These are phyloP conservation scores for Pestalotiopsis sp. DNA, from an alignment of 2,329 filamentous ascomycete genomes.

Conservation along the genomic window DNA sequence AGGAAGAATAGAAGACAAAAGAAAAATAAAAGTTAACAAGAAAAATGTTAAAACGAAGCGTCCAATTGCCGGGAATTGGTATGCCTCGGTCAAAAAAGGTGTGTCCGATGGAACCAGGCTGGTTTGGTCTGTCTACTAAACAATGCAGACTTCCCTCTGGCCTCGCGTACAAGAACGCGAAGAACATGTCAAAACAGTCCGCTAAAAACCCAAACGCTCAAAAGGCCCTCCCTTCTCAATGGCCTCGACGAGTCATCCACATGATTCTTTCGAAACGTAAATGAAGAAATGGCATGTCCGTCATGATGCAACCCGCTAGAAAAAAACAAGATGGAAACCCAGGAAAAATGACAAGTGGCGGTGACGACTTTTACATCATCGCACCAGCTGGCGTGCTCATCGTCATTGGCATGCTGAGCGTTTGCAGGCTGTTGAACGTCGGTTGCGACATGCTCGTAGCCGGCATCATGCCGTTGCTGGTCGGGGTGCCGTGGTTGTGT, in stretches of 20 bases:
- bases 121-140: neutral
- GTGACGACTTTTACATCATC: conserved; percentile 29
- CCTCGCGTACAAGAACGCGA: conserved; percentile 10
- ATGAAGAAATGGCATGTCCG: conserved; percentile 19
- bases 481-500: conserved; percentile 30
- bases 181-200: conserved; percentile 14
- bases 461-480: conserved; percentile 22
- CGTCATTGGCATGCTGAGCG: conserved; percentile 64
- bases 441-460: conserved; percentile 35
- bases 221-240: neutral
- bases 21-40: neutral
- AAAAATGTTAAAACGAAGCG: neutral
- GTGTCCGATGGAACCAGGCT: neutral
- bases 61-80: conserved; percentile 7
- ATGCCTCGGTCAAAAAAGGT: neutral
- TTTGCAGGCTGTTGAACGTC: conserved; percentile 58
- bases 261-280: conserved; percentile 15
- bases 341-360: conserved; percentile 14
- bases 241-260: conserved; percentile 9
- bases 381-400: conserved; percentile 54
- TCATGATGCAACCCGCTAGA: conserved; percentile 21
- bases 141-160: conserved; percentile 10
- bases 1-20: neutral
- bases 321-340: conserved; percentile 17
- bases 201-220: conserved; percentile 1